Percentiles rank a stretch among this genome's conserved stretches.
Evolutionary conservation across 345 rosid species (phyloP).

Genomic region (Psidium friedrichsthalianum): DNA sequence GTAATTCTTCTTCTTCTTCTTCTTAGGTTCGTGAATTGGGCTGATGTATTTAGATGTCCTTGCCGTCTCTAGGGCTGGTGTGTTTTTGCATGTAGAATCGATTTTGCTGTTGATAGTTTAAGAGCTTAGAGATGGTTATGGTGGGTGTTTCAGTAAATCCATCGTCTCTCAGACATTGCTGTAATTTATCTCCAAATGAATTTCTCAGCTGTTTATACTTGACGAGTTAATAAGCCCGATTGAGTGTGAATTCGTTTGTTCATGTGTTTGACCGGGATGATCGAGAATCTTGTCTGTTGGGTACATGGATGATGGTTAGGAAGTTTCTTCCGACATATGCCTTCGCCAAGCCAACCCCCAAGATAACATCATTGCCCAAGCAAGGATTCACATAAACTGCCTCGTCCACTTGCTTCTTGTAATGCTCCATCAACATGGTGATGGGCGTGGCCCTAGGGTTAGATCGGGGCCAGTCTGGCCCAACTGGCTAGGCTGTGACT

Average conservation of each 20-base stretch:
- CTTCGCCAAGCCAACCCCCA: neutral
- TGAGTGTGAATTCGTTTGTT: neutral
- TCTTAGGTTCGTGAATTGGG: neutral
- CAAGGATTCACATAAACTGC: neutral
- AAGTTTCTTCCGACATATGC: neutral
- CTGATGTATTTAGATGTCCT: neutral
- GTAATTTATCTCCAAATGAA: neutral
- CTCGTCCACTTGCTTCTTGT: neutral
- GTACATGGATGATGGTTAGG: neutral
- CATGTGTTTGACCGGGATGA: neutral
- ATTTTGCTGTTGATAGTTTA: neutral
- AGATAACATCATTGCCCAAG: neutral
- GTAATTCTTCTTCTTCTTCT: neutral
- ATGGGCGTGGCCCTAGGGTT: neutral
- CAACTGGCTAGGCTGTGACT: neutral
- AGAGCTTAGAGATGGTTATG: neutral
- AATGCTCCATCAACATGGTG: neutral
- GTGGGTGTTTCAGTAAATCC: neutral
- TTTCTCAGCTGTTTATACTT: neutral
- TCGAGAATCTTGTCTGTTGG: neutral
- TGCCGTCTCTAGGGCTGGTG: neutral
- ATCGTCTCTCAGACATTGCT: neutral
- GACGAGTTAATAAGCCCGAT: neutral
- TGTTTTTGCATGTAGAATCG: neutral
- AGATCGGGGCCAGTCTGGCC: neutral